phyloP scores from a whole-genome alignment of 805 yeast species.

The Nakazawaea wickerhamii region DNA sequence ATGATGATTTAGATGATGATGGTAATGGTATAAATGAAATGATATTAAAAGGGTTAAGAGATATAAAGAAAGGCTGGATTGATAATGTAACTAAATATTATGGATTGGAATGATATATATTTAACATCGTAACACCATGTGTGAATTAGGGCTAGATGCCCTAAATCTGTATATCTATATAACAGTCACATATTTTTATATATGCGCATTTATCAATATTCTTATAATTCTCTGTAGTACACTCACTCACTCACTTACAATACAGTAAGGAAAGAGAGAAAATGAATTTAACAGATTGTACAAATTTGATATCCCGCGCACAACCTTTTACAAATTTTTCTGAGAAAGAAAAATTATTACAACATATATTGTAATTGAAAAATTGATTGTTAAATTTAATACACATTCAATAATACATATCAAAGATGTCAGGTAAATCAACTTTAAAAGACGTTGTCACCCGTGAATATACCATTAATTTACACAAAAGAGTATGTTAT shows the following conservation, averaged over 20 bases:
- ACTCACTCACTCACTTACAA: too few species aligned
- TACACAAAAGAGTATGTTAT: slow-evolving; percentile 94
- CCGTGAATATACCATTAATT: slow-evolving; percentile 99
- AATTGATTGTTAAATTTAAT: neutral
- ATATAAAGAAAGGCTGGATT: slow-evolving; percentile 20
- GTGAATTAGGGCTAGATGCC: neutral
- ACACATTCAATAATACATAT: slow-evolving; percentile 6
- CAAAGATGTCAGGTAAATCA: slow-evolving; percentile 29
- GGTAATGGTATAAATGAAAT: slow-evolving; percentile 13
- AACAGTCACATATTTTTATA: neutral
- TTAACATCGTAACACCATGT: neutral
- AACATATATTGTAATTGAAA: slow-evolving; percentile 4
- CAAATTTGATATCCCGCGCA: too few species aligned
- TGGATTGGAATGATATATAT: slow-evolving; percentile 26
- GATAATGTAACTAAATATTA: slow-evolving; percentile 24
- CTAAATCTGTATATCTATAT: too few species aligned
- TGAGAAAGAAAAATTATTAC: too few species aligned
- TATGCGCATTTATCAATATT: too few species aligned
- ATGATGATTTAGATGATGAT: slow-evolving; percentile 3
- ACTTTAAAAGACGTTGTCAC: slow-evolving; percentile 99
- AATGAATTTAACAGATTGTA: too few species aligned
- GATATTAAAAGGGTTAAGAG: slow-evolving; percentile 1
- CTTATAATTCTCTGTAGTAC: too few species aligned
- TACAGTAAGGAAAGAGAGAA: too few species aligned
- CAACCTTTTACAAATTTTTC: too few species aligned